These are phyloP conservation scores for Botrytis cinerea DNA, from an alignment of 2,329 filamentous ascomycete species.

Conservation along the genomic window DNA sequence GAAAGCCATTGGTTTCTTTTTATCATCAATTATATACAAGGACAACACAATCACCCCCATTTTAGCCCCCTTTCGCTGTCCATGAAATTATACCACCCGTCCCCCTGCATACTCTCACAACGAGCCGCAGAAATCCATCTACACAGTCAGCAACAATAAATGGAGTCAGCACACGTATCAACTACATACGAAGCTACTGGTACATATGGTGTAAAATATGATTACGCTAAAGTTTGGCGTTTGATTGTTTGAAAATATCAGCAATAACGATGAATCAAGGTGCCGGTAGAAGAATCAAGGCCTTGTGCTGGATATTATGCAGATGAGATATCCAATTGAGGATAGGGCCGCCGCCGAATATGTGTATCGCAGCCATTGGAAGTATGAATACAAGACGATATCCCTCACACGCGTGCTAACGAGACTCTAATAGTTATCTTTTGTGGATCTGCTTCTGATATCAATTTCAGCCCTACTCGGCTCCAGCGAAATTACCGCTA, in stretches of 20 bases:
- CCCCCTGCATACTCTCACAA: background rate
- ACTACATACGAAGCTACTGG: no score
- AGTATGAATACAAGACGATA: background rate
- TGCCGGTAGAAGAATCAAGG: background rate
- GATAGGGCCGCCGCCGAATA: background rate
- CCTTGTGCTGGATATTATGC: background rate
- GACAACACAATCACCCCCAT: background rate
- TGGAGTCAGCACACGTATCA: background rate
- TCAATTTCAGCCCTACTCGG: background rate
- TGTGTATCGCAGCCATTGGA: background rate
- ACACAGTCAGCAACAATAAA: background rate
- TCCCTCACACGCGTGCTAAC: background rate
- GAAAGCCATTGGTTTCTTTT: background rate
- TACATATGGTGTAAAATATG: no score
- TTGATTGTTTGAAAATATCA: background rate
- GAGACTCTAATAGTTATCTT: background rate
- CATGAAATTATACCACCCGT: background rate
- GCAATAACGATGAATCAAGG: background rate
- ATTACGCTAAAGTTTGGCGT: no score
- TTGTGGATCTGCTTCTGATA: background rate
- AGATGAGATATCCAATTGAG: no score
- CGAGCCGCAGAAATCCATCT: background rate
- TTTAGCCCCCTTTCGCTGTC: background rate
- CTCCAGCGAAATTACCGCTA: background rate
- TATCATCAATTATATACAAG: background rate